Base-by-base conservation (phyloP, 441 rosid species). In the Populus hybrid region DNA sequence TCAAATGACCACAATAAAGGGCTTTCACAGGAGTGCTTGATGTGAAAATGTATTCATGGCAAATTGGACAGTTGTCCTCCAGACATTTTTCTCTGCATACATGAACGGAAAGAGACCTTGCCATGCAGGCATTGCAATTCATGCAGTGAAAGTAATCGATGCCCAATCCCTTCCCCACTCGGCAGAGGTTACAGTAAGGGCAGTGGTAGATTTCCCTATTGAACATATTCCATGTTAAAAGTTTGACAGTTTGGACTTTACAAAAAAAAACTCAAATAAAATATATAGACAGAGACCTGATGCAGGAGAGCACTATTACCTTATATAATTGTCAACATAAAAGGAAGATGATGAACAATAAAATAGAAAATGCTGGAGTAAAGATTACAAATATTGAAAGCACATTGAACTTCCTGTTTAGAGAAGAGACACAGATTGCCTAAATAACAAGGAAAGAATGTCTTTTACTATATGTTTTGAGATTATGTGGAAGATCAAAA, bases 121-220 rank as follows among this genome's bases (percentile, higher is more conserved):
- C 78, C 96, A 95, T 88, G 83, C 98, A 95, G 74, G 92, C 98
- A 82, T 95, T 94, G 93, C 99, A 94, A 59, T 83, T 91, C 98
- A 95, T 93, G 89, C 99, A 93, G 78, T 95, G 98, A 72, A 93
- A 93, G 82, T 88, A 92, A 76, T 91, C 91, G 70, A 89, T 80
- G 64, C 98, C 97, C 80, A 93, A 87, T 75, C 98, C 98, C 87
- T 90, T 92, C 76, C 99, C 98, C 23, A 93, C 70, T 68, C 96
- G 88, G 79, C 98, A 95, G 71, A 95, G 87, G 81, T 95, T 95
- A 83, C 97, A 95, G 74, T 86, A 93, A 7, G 98, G 95, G 81
- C 98, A 95, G 78, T 92, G 98, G 85, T 95, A 93, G 77, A 95
- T 92, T 87, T 92, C 88, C 93, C 98, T 95, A 92, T 77, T 70